Evolutionary conservation across 768 basidiomycete genomes (phyloP), one percentile per base, ranked within the genome.

Genomic region (Coprinopsis cinerea): DNA sequence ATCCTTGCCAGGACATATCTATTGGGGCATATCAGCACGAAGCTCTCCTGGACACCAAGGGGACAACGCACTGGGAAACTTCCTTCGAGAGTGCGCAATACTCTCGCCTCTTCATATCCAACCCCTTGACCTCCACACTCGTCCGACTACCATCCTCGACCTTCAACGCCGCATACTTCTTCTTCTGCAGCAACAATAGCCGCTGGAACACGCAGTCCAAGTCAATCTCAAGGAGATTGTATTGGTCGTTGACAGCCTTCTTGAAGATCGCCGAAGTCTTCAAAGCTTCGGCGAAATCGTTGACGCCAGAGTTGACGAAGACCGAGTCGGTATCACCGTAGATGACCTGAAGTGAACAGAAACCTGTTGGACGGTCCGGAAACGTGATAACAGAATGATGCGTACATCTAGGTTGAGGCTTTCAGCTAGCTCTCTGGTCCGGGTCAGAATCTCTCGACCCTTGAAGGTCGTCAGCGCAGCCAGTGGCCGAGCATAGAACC

Each of bases 281-380:
- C 44, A 95, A 73, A 1, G 96, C 96, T 41, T 95, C 88, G 0
- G 83, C 77, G 22, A 94, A 80, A 36, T 93, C 89, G 0, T 83
- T 87, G 24, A 88, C 90, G 58, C 93, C 92, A 2, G 96, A 93
- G 67, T 99, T 98, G 56, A 99, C 88, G 64, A 99, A 97, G 48
- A 99, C 90, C 0, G 96, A 99, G 64, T 99, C 96, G 0, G 96
- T 99, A 62, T 99, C 96, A 55, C 96, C 96, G 59, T 99, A 99
- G 7, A 99, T 86, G 58, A 99, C 95, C 95, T 99, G 32, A 45
- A 25, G 4, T 28, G 6, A 34, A 27, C 11, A 25, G 18, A 14
- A 25, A n/a, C n/a, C n/a, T n/a, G n/a, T n/a, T n/a, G n/a, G n/a
- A n/a, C n/a, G n/a, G n/a, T n/a, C n/a, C 15, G 30, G 30, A n/a